These are phyloP conservation scores for Trichosporon ovoides DNA, from an alignment of 1,284 basidiomycete genomes.

Conservation along the genomic window DNA sequence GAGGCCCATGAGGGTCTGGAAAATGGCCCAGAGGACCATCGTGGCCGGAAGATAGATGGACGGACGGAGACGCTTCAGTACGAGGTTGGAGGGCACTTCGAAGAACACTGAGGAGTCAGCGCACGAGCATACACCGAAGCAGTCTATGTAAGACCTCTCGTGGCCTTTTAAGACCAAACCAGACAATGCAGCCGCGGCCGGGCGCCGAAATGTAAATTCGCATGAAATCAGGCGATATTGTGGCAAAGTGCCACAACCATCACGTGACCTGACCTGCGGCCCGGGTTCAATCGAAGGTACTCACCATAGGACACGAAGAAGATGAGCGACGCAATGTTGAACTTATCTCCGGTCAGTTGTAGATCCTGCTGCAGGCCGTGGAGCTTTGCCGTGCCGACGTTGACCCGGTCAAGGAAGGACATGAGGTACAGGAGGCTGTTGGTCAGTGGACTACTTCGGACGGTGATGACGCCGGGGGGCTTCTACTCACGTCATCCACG, in stretches of 20 bases:
- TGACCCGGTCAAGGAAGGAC: slow-evolving; percentile 52
- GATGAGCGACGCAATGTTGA: slow-evolving; percentile 41
- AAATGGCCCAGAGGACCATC: slow-evolving; percentile 41
- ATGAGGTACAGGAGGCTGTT: slow-evolving; percentile 39
- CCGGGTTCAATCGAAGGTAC: too few species aligned
- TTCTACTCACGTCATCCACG: slow-evolving; percentile 49
- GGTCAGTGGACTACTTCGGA: background rate
- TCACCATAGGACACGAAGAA: slow-evolving; percentile 39
- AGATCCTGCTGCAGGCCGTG: slow-evolving; percentile 47
- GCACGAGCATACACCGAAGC: too few species aligned
- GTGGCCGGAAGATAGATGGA: slow-evolving; percentile 47
- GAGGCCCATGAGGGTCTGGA: slow-evolving; percentile 49
- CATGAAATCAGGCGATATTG: background rate
- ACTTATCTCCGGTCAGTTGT: slow-evolving; percentile 44
- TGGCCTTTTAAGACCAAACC: too few species aligned
- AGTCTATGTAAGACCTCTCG: slow-evolving; percentile 24
- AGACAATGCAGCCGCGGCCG: too few species aligned
- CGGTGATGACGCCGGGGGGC: background rate
- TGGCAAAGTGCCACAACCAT: background rate
- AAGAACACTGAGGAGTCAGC: slow-evolving; percentile 33
- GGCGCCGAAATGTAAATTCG: too few species aligned
- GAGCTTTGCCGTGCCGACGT: slow-evolving; percentile 48
- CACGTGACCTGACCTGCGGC: background rate
- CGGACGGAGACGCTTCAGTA: slow-evolving; percentile 49
- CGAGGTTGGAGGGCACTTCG: slow-evolving; percentile 50